These are phyloP conservation scores for Cladosporium sp. DNA, from an alignment of 2,329 filamentous ascomycete species.

Conservation along the genomic window DNA sequence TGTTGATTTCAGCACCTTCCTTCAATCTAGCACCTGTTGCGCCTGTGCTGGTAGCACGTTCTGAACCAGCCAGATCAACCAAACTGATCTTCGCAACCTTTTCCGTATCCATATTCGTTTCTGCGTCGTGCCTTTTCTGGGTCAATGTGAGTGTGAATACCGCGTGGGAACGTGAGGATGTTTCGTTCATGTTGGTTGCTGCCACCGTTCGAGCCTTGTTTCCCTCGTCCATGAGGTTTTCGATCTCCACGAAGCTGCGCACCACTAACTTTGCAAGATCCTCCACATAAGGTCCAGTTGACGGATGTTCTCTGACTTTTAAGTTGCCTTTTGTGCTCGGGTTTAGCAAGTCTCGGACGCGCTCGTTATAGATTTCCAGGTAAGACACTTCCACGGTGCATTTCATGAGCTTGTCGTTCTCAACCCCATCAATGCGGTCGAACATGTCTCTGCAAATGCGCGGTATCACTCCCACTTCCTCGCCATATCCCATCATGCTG, in stretches of 20 bases:
- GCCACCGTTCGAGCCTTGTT: slow-evolving; percentile 98
- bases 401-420: slow-evolving; percentile 68
- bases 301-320: slow-evolving; percentile 95
- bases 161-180: slow-evolving; percentile 94
- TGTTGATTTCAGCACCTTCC: slow-evolving; percentile 97
- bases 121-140: slow-evolving; percentile 83
- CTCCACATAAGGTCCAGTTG: slow-evolving; percentile 95
- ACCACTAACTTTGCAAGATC: slow-evolving; percentile 95
- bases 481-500: slow-evolving; percentile 99
- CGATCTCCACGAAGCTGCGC: slow-evolving; percentile 89
- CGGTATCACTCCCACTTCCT: slow-evolving; percentile 92
- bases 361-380: slow-evolving; percentile 98
- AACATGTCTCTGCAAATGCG: slow-evolving; percentile 99
- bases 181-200: slow-evolving; percentile 99
- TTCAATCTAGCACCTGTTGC: slow-evolving; percentile 93
- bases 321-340: slow-evolving; percentile 93
- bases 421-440: slow-evolving; percentile 68
- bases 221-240: slow-evolving; percentile 97
- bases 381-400: slow-evolving; percentile 98
- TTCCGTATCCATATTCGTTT: slow-evolving; percentile 95
- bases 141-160: slow-evolving; percentile 96
- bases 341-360: slow-evolving; percentile 91
- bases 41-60: slow-evolving; percentile 93
- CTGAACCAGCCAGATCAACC: slow-evolving; percentile 95
- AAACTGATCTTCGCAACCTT: slow-evolving; percentile 97